These are phyloP conservation scores for Epicoccum sorghinum DNA, from an alignment of 2,329 filamentous ascomycete species.

Conservation along the genomic window DNA sequence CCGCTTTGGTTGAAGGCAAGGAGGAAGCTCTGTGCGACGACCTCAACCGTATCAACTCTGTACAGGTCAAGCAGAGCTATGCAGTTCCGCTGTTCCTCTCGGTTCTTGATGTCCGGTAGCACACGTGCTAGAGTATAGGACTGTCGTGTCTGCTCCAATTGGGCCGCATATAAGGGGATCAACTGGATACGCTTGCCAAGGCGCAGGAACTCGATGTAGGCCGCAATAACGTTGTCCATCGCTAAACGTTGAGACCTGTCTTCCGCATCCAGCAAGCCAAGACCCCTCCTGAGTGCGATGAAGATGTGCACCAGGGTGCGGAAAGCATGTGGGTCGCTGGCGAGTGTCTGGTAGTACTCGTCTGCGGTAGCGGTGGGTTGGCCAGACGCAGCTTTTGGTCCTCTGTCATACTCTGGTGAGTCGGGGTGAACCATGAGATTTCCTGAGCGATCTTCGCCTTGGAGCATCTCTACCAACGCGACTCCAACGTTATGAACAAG, in stretches of 20 bases:
- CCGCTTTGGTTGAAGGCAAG: slow-evolving; percentile 43
- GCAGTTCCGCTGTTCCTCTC: slow-evolving; percentile 68
- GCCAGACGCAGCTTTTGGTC: slow-evolving; percentile 26
- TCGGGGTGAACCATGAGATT: slow-evolving; percentile 43
- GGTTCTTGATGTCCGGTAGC: slow-evolving; percentile 73
- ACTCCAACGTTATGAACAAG: slow-evolving; percentile 53
- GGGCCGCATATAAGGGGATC: slow-evolving; percentile 86
- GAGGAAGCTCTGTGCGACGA: slow-evolving; percentile 72
- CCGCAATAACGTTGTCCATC: slow-evolving; percentile 77
- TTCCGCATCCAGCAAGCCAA: slow-evolving; percentile 19
- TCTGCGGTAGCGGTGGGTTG: slow-evolving; percentile 30
- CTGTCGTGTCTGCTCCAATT: slow-evolving; percentile 68
- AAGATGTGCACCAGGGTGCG: slow-evolving; percentile 60
- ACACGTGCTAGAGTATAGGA: slow-evolving; percentile 77
- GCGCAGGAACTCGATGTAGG: slow-evolving; percentile 81
- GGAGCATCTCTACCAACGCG: slow-evolving; percentile 49
- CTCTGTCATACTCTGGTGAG: slow-evolving; percentile 22
- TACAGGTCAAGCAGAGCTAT: slow-evolving; percentile 78
- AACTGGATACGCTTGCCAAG: slow-evolving; percentile 74
- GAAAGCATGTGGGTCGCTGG: slow-evolving; percentile 51
- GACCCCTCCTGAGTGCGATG: slow-evolving; percentile 66
- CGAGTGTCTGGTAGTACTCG: slow-evolving; percentile 40
- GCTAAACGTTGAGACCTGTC: slow-evolving; percentile 37
- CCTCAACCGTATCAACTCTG: slow-evolving; percentile 72
- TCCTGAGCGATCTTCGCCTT: slow-evolving; percentile 32